Evolutionary conservation across 192 early-diverging fungal genomes (phyloP), one percentile per base, ranked within the genome.

Genomic region (Mortierella claussenii): DNA sequence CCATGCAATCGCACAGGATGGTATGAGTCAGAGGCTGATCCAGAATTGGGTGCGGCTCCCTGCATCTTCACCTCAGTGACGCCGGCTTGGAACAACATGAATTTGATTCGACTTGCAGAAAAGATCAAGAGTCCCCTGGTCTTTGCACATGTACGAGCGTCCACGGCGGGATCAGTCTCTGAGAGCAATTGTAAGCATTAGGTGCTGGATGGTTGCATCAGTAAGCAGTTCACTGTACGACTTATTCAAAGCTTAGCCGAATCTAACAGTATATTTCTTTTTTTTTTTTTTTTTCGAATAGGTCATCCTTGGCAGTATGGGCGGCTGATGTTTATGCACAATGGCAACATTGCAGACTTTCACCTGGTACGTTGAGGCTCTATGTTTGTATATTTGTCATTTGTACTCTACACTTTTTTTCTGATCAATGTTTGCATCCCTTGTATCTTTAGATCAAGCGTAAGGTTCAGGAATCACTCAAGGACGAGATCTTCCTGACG

Each of bases 271-370:
- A n/a, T 45, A 3, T n/a, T 45, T 15, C 43, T 15, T 45, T 3
- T 20, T n/a, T 45, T 15, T 9, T 13, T n/a, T 45, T 45, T 13
- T n/a, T 45, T 48, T 18, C 3, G 44, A 31, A 45, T 64, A 82
- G 80, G 80, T 50, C 87, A 89, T 55, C 87, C 87, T 44, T 89
- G 86, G 84, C 60, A 83, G 79, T 92, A 81, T 67, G 91, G 90
- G 40, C 83, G 86, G 50, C 70, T 93, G 17, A 93, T 93, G 92
- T 93, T 89, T 82, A 92, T 92, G 92, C 92, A 93, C 80, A 92
- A 93, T 61, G 91, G 91, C 43, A 80, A 84, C 48, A 85, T 93
- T 60, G 86, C 80, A 49, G 80, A 87, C 17, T 93, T 93, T 56
- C 59, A 87, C 32, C 75, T 81, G 61, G 86, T 84, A 81, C 57